phyloP scores from a whole-genome alignment of 139 green algal species.

The Chlamydomonas eustigma region DNA sequence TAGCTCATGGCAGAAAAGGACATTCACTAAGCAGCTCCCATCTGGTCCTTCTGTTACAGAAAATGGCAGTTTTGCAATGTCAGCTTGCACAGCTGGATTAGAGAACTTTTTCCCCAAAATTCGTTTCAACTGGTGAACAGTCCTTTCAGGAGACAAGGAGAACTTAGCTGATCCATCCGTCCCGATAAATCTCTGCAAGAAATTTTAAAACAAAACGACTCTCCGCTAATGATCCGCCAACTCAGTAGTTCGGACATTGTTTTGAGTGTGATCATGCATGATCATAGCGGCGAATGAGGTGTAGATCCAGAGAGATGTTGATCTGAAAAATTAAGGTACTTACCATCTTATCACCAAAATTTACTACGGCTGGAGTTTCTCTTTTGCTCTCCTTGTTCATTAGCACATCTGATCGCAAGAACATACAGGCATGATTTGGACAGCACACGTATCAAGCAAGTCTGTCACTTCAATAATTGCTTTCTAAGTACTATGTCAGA shows the following conservation, averaged over 20 bases:
- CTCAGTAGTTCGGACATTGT: too few species aligned
- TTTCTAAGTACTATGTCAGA: neutral
- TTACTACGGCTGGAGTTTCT: slow-evolving; percentile 86
- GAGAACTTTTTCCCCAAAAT: slow-evolving; percentile 87
- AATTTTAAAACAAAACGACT: too few species aligned
- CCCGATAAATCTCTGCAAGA: slow-evolving; percentile 67
- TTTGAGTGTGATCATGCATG: too few species aligned
- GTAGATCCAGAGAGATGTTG: too few species aligned
- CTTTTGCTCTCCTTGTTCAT: slow-evolving; percentile 95
- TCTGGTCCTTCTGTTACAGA: slow-evolving; percentile 63
- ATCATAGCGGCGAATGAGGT: too few species aligned
- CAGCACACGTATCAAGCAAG: slow-evolving; percentile 13
- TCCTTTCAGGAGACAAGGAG: slow-evolving; percentile 90
- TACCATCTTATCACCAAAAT: slow-evolving; percentile 78
- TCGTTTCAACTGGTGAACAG: slow-evolving; percentile 87
- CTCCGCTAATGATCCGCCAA: too few species aligned
- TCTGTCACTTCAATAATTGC: neutral
- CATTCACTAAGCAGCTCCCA: slow-evolving; percentile 73
- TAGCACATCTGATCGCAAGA: slow-evolving; percentile 67
- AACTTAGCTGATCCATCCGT: slow-evolving; percentile 68
- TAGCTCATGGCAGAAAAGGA: slow-evolving; percentile 60
- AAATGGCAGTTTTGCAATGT: slow-evolving; percentile 73
- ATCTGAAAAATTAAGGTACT: too few species aligned
- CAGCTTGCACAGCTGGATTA: slow-evolving; percentile 73
- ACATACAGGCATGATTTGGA: slow-evolving; percentile 26